phyloP scores from a whole-genome alignment of 495 filamentous ascomycete genomes.

The Penicillium nucicola region DNA sequence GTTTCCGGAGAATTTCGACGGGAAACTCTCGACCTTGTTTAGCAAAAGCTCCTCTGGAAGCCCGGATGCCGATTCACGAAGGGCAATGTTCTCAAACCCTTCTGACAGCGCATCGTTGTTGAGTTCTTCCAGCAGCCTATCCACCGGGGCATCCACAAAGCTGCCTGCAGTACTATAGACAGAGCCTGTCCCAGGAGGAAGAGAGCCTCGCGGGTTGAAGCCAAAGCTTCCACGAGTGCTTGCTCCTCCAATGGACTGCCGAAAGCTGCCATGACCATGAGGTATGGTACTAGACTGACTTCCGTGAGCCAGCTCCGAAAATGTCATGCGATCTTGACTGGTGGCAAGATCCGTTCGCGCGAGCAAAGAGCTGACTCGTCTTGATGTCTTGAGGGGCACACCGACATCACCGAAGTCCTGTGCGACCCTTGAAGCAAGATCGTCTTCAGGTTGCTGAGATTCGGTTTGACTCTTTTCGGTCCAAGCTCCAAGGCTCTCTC shows the following conservation, averaged over 20 bases:
- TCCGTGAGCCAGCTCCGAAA: constrained; percentile 62
- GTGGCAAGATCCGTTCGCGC: constrained; percentile 85
- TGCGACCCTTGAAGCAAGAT: constrained; percentile 71
- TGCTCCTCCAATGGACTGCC: constrained; percentile 73
- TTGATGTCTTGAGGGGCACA: constrained; percentile 68
- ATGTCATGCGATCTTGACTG: constrained; percentile 69
- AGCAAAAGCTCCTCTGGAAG: constrained; percentile 72
- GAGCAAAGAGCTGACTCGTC: constrained; percentile 88
- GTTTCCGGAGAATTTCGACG: constrained; percentile 56
- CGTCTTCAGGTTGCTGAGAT: constrained; percentile 47
- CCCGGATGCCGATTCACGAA: constrained; percentile 67
- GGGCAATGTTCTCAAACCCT: constrained; percentile 65
- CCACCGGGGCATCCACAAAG: constrained; percentile 64
- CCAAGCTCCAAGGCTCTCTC: constrained; percentile 57
- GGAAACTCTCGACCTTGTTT: constrained; percentile 67
- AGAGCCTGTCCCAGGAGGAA: constrained; percentile 40
- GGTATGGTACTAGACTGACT: constrained; percentile 43
- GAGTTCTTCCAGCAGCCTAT: constrained; percentile 70
- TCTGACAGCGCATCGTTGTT: constrained; percentile 60
- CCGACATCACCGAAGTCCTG: constrained; percentile 69
- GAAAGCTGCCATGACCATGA: constrained; percentile 46
- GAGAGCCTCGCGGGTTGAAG: constrained; percentile 41
- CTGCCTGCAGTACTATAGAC: constrained; percentile 47
- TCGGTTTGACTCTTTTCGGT: constrained; percentile 30
- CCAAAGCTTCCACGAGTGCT: constrained; percentile 60